Conservation (phyloP, 257 asterid species). For the Primulina eburnea region DNA sequence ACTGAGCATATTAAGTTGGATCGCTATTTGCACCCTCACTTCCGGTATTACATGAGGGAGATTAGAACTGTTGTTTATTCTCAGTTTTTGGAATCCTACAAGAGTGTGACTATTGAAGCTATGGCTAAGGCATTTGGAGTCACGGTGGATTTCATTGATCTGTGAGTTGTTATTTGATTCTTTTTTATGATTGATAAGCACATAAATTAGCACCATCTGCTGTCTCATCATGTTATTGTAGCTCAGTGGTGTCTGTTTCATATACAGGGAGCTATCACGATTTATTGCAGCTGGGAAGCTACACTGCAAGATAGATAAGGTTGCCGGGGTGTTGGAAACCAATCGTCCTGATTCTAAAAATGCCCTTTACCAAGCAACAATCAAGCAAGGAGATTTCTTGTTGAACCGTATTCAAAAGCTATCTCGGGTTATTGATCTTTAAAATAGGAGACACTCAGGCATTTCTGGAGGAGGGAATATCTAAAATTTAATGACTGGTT, state of each 20-base stretch:
- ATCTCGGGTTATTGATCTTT: conserved; percentile 90
- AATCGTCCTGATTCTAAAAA: conserved; percentile 92
- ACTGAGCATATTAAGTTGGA: conserved; percentile 69
- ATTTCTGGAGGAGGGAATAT: background rate
- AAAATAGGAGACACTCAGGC: conserved; percentile 13
- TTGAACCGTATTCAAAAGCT: conserved; percentile 90
- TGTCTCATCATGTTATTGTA: conserved; percentile 3
- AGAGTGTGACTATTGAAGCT: conserved; percentile 76
- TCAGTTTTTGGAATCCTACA: conserved; percentile 82
- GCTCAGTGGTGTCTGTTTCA: background rate
- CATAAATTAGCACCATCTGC: background rate
- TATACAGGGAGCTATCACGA: conserved; percentile 68
- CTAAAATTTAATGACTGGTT: background rate
- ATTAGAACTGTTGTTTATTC: conserved; percentile 73
- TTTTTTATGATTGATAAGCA: background rate
- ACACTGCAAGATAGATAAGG: conserved; percentile 84
- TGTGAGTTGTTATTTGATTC: conserved; percentile 37
- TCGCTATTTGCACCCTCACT: conserved; percentile 69
- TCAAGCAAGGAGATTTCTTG: conserved; percentile 93
- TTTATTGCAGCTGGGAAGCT: conserved; percentile 82
- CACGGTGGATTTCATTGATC: conserved; percentile 65
- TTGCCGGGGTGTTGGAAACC: conserved; percentile 82
- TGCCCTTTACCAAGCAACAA: conserved; percentile 86
- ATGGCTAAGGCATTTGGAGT: conserved; percentile 86
- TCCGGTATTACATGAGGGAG: conserved; percentile 80